Evolutionary conservation across 306 rosid species (phyloP).

Genomic region (Medicago lupulina): DNA sequence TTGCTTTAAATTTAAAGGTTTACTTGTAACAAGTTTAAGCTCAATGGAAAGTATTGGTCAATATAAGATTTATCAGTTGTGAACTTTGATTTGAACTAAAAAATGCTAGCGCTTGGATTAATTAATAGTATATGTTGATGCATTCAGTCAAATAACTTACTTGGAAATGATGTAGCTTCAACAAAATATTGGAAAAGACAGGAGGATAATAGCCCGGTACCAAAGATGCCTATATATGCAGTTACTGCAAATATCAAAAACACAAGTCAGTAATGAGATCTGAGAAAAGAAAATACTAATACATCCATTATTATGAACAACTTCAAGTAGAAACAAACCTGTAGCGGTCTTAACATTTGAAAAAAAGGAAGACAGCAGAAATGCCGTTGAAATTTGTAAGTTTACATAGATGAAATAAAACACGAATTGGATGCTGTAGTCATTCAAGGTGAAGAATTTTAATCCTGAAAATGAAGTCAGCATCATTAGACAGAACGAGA

Average conservation of each 20-base stretch:
- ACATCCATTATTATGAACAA: constrained; percentile 13
- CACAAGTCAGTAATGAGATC: constrained; percentile 39
- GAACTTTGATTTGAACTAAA: constrained; percentile 1
- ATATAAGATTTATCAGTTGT: neutral
- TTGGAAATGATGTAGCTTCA: constrained; percentile 62
- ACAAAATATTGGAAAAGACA: constrained; percentile 68
- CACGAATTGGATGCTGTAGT: constrained; percentile 80
- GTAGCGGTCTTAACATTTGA: constrained; percentile 74
- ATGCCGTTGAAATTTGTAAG: constrained; percentile 79
- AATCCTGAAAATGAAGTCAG: constrained; percentile 65
- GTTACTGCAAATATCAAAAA: constrained; percentile 58
- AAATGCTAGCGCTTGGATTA: neutral
- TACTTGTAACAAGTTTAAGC: no score
- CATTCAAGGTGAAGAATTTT: constrained; percentile 75
- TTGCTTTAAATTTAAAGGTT: no score
- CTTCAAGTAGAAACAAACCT: constrained; percentile 61
- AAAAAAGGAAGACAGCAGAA: constrained; percentile 70
- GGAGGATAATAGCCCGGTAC: constrained; percentile 77
- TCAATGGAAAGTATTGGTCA: neutral
- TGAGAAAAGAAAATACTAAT: constrained; percentile 27
- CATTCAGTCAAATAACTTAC: constrained; percentile 58
- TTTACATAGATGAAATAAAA: constrained; percentile 80
- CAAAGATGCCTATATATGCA: constrained; percentile 74
- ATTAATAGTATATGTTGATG: constrained; percentile 11
- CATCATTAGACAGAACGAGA: constrained; percentile 41